phyloP scores from a whole-genome alignment of 129 eudicot species.

The Arctium minus region DNA sequence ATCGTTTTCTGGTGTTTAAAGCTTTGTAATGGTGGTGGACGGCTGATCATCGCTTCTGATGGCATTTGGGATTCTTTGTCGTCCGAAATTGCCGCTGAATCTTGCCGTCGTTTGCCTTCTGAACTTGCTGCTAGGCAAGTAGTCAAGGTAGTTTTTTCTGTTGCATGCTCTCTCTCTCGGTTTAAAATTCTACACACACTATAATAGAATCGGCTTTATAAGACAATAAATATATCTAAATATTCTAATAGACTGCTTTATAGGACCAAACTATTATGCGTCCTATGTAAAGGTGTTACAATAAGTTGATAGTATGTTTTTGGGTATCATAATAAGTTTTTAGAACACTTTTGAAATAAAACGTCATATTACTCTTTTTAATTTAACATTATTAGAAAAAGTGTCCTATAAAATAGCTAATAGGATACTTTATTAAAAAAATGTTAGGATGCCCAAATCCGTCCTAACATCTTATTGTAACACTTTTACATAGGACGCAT shows the following conservation, averaged over 20 bases:
- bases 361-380: background rate
- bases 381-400: background rate
- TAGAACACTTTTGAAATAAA: background rate
- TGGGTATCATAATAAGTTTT: background rate
- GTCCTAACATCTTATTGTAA: no score
- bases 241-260: background rate
- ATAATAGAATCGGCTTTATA: background rate
- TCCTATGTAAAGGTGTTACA: background rate
- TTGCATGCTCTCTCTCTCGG: background rate
- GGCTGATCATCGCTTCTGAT: conserved; percentile 86
- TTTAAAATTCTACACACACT: background rate
- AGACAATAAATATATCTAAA: background rate
- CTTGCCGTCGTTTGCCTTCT: conserved; percentile 80
- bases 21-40: conserved; percentile 72
- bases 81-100: conserved; percentile 62
- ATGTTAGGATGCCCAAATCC: no score
- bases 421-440: no score
- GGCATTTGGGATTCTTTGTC: conserved; percentile 89
- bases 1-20: conserved; percentile 9
- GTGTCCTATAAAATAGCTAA: no score
- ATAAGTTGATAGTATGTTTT: background rate
- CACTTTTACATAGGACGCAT: no score
- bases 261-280: no score
- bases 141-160: conserved; percentile 50
- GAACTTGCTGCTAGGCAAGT: conserved; percentile 87